A percentile compares a stretch with the other conserved stretches of the same genome.
These are phyloP conservation scores for Pleurotus platypus DNA, from an alignment of 768 basidiomycete species.

Conservation along the genomic window DNA sequence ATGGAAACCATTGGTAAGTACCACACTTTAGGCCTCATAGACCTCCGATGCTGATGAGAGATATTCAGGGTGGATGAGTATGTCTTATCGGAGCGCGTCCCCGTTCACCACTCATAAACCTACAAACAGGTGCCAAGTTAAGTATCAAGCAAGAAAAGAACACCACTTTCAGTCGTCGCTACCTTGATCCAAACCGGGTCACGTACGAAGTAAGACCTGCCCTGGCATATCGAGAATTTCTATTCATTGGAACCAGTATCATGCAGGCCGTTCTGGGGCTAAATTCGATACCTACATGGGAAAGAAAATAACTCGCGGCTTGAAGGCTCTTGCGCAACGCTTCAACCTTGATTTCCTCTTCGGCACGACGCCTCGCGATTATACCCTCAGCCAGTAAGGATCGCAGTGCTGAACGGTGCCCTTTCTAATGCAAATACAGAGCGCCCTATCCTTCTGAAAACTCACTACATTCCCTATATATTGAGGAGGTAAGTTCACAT, in stretches of 20 bases:
- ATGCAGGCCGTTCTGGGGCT: conserved; percentile 44
- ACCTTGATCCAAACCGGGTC: conserved; percentile 75
- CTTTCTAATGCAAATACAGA: conserved; percentile 24
- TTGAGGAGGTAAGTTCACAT: conserved; percentile 32
- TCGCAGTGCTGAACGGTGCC: too few species aligned
- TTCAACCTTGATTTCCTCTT: conserved; percentile 64
- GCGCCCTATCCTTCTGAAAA: conserved; percentile 57
- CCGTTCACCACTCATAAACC: background rate
- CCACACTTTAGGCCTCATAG: background rate
- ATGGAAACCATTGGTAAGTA: conserved; percentile 84
- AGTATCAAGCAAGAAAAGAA: conserved; percentile 31
- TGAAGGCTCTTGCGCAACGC: conserved; percentile 44
- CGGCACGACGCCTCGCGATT: conserved; percentile 75
- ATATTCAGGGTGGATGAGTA: conserved; percentile 60
- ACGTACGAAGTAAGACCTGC: conserved; percentile 54
- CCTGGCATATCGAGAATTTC: background rate
- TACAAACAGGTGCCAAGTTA: conserved; percentile 41
- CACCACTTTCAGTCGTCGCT: conserved; percentile 64
- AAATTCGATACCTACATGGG: conserved; percentile 63
- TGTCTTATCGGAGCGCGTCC: conserved; percentile 13
- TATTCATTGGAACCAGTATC: conserved; percentile 42
- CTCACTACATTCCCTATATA: conserved; percentile 57
- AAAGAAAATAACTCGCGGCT: conserved; percentile 45
- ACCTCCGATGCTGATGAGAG: background rate
- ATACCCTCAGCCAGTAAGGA: conserved; percentile 57